phyloP scores from a whole-genome alignment of 2,329 filamentous ascomycete genomes.

The Rugonectria rugulosa region DNA sequence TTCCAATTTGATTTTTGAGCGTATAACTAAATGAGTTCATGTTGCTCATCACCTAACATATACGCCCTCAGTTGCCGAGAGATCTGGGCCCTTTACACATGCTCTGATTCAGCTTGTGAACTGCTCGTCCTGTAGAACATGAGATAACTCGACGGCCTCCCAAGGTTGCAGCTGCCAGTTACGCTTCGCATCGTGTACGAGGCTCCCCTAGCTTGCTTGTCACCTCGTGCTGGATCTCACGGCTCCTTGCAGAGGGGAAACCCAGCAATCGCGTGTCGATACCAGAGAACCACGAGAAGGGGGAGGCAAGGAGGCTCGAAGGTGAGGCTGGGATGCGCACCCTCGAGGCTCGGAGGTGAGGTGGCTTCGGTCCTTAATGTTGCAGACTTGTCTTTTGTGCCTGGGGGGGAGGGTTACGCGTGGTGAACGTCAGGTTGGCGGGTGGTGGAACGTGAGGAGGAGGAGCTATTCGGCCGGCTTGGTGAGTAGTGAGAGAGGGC shows the following conservation, averaged over 20 bases:
- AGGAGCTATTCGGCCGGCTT: neutral
- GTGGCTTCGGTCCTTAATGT: conserved; percentile 24
- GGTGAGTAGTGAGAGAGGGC: neutral
- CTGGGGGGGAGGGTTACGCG: neutral
- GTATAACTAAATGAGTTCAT: neutral
- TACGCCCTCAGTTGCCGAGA: conserved; percentile 6
- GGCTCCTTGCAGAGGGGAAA: neutral
- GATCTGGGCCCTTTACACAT: neutral
- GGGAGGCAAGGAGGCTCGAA: neutral
- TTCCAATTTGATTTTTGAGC: conserved; percentile 2
- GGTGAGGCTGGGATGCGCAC: neutral
- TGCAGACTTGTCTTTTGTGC: conserved; percentile 7
- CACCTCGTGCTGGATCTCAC: neutral
- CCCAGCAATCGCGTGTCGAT: neutral
- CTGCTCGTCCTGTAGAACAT: neutral
- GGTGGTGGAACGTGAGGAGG: neutral
- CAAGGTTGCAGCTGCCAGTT: neutral
- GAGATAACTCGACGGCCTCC: no score
- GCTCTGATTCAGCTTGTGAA: conserved; percentile 11
- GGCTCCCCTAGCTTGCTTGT: neutral
- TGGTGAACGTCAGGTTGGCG: neutral
- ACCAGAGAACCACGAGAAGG: neutral
- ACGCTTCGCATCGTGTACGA: conserved; percentile 1
- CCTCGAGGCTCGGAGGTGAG: conserved; percentile 9
- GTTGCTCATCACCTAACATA: conserved; percentile 9